Conservation (phyloP, 1,139 yeast species). For the Sugiyamaella grinbergsii region DNA sequence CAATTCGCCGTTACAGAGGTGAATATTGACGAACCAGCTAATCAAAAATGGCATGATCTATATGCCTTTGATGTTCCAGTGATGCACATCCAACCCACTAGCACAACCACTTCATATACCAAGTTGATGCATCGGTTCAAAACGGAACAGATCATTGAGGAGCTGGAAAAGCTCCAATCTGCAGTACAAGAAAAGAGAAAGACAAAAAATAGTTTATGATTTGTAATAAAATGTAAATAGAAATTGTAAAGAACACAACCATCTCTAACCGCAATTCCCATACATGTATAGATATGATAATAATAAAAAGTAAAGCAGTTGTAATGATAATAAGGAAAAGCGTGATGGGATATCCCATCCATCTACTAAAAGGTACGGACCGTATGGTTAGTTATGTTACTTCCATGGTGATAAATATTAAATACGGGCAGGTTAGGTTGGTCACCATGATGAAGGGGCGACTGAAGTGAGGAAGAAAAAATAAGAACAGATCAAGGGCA, state of each 20-base stretch:
- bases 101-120: conserved; percentile 47
- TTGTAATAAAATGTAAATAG: not conserved
- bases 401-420: conserved; percentile 16
- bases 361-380: not conserved
- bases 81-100: conserved; percentile 60
- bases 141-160: conserved; percentile 51
- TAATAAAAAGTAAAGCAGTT: conserved; percentile 12
- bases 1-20: conserved; percentile 50
- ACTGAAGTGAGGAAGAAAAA: conserved; percentile 3
- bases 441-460: not conserved
- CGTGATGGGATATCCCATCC: not conserved
- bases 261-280: not conserved
- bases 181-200: not conserved
- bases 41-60: conserved; percentile 73
- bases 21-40: conserved; percentile 70
- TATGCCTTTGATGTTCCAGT: conserved; percentile 94
- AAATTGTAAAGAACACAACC: not conserved
- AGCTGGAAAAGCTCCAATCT: conserved; percentile 24
- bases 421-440: conserved; percentile 15
- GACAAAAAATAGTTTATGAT: conserved; percentile 1
- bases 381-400: too few relatives aligned
- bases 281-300: not conserved
- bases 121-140: conserved; percentile 79
- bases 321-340: conserved; percentile 6
- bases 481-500: not conserved